Percentiles rank a stretch among this genome's conserved stretches.
phyloP scores from a whole-genome alignment of 176 grass and related monocot genomes.

The Bothriochloa decipiens region DNA sequence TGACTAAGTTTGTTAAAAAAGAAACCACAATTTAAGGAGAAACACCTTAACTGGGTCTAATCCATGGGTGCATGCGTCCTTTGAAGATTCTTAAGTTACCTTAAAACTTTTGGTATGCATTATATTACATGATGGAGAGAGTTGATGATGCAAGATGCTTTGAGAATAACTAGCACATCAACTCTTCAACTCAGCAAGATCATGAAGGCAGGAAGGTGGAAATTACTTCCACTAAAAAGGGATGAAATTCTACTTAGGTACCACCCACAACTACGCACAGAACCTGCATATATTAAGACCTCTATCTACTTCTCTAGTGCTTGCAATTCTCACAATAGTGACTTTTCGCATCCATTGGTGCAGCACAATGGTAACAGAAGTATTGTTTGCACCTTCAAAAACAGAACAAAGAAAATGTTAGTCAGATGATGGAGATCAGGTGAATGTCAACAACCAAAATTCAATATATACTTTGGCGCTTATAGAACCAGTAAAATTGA shows the following conservation, averaged over 20 bases:
- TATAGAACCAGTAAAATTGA: constrained; percentile 6
- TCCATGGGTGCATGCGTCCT: background rate
- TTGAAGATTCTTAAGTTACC: background rate
- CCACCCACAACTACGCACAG: constrained; percentile 17
- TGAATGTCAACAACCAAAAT: constrained; percentile 3
- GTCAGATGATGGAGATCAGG: constrained; percentile 7
- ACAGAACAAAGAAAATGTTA: constrained; percentile 13
- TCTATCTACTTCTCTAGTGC: constrained; percentile 37
- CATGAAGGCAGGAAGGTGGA: background rate
- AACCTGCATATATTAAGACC: background rate
- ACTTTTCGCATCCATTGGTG: constrained; percentile 48
- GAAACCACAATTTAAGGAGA: background rate
- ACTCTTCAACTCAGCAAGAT: background rate
- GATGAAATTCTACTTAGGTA: background rate
- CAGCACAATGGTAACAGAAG: constrained; percentile 75
- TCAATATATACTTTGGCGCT: constrained; percentile 13
- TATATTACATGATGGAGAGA: background rate
- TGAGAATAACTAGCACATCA: constrained; percentile 1
- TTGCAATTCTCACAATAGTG: constrained; percentile 58
- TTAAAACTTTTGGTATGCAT: background rate
- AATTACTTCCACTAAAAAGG: background rate
- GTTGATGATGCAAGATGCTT: background rate
- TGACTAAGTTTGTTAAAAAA: background rate
- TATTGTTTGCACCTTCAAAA: constrained; percentile 64
- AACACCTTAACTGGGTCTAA: background rate